Percentiles rank a stretch among this genome's conserved stretches.
These are phyloP conservation scores for Phlebopus sp. DNA, from an alignment of 1,284 basidiomycete genomes.

Conservation along the genomic window DNA sequence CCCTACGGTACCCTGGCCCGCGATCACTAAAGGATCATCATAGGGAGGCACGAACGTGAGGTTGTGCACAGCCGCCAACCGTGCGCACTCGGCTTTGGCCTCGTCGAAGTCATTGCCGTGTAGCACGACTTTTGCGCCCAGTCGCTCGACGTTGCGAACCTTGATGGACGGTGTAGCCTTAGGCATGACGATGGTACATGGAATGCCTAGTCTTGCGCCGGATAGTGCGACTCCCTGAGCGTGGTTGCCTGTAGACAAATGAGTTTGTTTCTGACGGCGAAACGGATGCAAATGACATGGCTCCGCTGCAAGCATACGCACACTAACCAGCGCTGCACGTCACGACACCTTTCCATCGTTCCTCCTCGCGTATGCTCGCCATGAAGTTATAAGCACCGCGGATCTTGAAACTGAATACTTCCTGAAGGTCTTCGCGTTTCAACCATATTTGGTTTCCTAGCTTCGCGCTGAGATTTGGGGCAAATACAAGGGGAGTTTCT, in stretches of 20 bases:
- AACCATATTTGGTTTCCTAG: constrained; percentile 94
- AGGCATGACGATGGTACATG: constrained; percentile 99
- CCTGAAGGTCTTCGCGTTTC: constrained; percentile 93
- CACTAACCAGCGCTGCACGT: constrained; percentile 96
- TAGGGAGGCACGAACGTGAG: constrained; percentile 95
- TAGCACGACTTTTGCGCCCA: constrained; percentile 93
- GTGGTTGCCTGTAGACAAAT: constrained; percentile 76
- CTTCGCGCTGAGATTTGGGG: constrained; percentile 81
- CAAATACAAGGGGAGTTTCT: constrained; percentile 88
- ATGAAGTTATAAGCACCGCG: constrained; percentile 99
- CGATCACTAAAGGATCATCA: constrained; percentile 95
- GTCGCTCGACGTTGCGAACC: constrained; percentile 87
- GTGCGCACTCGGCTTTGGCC: constrained; percentile 91
- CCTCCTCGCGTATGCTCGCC: constrained; percentile 84
- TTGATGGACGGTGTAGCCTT: constrained; percentile 95
- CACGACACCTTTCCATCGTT: constrained; percentile 96
- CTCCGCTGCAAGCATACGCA: constrained; percentile 39
- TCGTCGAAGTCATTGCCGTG: constrained; percentile 95
- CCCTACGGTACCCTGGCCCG: constrained; percentile 94
- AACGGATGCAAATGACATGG: constrained; percentile 9
- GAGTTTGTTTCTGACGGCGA: constrained; percentile 5
- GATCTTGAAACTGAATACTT: constrained; percentile 99
- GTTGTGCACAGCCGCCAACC: constrained; percentile 75
- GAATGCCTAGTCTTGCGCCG: constrained; percentile 81
- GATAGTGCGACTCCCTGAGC: constrained; percentile 98